Evolutionary conservation across 1,284 basidiomycete species (phyloP).

Genomic region (Cystobasidium pallidum): DNA sequence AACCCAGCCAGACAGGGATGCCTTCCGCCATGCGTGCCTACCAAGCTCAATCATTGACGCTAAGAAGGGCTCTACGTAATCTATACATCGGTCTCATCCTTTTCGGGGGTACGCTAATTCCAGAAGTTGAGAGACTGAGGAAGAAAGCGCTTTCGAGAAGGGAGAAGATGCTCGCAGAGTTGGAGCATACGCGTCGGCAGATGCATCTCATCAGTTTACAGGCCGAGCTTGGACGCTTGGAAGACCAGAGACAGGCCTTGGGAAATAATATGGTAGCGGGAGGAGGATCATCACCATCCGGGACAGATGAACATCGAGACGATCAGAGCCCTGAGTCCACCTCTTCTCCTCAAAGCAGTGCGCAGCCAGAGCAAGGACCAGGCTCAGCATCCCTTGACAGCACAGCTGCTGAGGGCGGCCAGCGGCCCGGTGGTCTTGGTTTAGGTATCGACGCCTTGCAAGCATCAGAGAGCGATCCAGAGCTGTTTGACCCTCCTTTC

Average conservation of each 20-base stretch:
- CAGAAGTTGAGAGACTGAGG: constrained; percentile 53
- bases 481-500: constrained; percentile 29
- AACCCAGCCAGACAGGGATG: constrained; percentile 10
- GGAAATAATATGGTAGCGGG: neutral
- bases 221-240: constrained; percentile 9
- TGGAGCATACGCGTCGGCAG: constrained; percentile 7
- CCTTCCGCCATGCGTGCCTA: constrained; percentile 26
- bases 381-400: neutral
- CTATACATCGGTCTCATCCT: constrained; percentile 47
- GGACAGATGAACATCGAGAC: neutral
- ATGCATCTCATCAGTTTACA: constrained; percentile 11
- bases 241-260: constrained; percentile 10
- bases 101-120: constrained; percentile 53
- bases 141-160: constrained; percentile 53
- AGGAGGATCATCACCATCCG: neutral
- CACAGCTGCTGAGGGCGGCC: neutral
- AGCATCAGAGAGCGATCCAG: constrained; percentile 2
- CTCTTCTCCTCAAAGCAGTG: neutral
- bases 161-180: constrained; percentile 50
- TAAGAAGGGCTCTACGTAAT: constrained; percentile 42
- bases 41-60: constrained; percentile 43
- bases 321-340: neutral
- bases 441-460: neutral
- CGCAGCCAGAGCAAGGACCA: neutral
- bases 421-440: neutral